phyloP scores from a whole-genome alignment of 352 stramenopile genomes.

The Peronospora destructor region DNA sequence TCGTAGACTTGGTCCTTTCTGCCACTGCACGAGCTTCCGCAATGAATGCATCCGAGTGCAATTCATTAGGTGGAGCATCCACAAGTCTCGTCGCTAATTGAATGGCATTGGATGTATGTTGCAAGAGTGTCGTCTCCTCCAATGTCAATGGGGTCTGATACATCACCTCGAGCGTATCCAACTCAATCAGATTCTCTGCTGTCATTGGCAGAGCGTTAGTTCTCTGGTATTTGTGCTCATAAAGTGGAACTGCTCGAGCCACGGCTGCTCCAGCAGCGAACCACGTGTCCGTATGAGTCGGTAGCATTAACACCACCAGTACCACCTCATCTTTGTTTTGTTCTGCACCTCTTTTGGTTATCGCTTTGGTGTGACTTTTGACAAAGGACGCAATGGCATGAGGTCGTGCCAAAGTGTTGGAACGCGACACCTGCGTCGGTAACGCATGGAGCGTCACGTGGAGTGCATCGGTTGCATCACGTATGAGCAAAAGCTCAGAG shows the following conservation, averaged over 20 bases:
- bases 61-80: constrained; percentile 85
- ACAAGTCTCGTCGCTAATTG: constrained; percentile 84
- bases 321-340: constrained; percentile 27
- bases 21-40: constrained; percentile 60
- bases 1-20: constrained; percentile 53
- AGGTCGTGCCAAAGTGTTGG: constrained; percentile 64
- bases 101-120: constrained; percentile 74
- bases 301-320: constrained; percentile 53
- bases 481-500: constrained; percentile 37
- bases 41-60: constrained; percentile 87
- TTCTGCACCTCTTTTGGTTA: constrained; percentile 15
- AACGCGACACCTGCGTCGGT: constrained; percentile 52
- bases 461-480: no score
- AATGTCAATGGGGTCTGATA: constrained; percentile 35
- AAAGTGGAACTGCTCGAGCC: constrained; percentile 38
- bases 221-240: constrained; percentile 45
- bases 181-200: constrained; percentile 13
- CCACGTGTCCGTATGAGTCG: constrained; percentile 44
- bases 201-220: constrained; percentile 28
- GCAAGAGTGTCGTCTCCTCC: constrained; percentile 31
- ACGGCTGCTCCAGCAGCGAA: constrained; percentile 54
- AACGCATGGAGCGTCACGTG: constrained; percentile 50
- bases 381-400: constrained; percentile 68
- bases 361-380: constrained; percentile 37
- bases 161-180: constrained; percentile 46